These are phyloP conservation scores for Alternaria rosae DNA, from an alignment of 2,329 filamentous ascomycete genomes.

Conservation along the genomic window DNA sequence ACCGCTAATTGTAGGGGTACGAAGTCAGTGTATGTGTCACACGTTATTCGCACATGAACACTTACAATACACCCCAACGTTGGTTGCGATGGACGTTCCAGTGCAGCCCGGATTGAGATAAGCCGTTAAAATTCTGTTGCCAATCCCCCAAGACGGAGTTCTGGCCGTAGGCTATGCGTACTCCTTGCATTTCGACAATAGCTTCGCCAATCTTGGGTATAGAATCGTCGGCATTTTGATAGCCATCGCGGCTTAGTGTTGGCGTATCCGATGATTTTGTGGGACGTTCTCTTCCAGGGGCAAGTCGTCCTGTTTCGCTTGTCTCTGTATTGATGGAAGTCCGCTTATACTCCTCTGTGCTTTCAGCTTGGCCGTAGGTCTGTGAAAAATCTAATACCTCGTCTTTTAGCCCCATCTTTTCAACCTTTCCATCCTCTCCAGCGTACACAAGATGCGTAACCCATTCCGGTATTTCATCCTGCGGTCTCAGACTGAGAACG, in stretches of 20 bases:
- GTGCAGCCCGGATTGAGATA: constrained; percentile 68
- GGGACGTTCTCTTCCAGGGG: constrained; percentile 31
- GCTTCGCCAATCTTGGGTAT: constrained; percentile 63
- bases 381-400: constrained; percentile 62
- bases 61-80: constrained; percentile 81
- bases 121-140: constrained; percentile 65
- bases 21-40: background rate
- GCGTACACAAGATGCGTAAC: constrained; percentile 83
- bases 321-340: constrained; percentile 31
- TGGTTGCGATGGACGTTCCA: constrained; percentile 87
- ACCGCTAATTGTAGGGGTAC: constrained; percentile 54
- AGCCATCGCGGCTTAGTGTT: constrained; percentile 42
- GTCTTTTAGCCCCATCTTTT: constrained; percentile 70
- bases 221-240: constrained; percentile 30
- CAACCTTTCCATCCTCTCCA: constrained; percentile 70
- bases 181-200: constrained; percentile 86
- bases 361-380: constrained; percentile 35
- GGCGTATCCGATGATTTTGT: constrained; percentile 2
- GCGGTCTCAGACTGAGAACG: constrained; percentile 79
- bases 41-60: background rate
- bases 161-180: constrained; percentile 79
- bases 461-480: constrained; percentile 89
- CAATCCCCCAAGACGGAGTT: constrained; percentile 84
- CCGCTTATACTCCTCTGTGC: constrained; percentile 4
- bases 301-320: constrained; percentile 38